Conservation (phyloP, 306 rosid genomes). For the Luffa aegyptiaca region DNA sequence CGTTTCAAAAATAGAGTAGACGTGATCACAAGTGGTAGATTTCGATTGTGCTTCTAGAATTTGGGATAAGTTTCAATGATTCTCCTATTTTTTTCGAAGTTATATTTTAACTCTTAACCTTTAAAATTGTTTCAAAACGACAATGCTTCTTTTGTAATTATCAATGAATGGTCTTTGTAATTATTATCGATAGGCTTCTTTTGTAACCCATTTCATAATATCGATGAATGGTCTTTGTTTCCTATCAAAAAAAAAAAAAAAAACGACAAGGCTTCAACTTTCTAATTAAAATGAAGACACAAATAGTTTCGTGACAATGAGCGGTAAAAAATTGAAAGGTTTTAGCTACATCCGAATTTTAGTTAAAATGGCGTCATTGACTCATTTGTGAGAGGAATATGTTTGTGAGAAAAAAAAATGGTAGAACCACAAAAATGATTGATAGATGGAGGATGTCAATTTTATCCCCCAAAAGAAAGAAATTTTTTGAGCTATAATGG, state of each 20-base stretch:
- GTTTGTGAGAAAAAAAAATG: not conserved
- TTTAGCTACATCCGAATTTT: not conserved
- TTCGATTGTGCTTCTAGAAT: not conserved
- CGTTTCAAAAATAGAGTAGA: not conserved
- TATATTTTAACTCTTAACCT: not conserved
- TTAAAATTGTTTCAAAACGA: not conserved
- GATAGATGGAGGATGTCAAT: not conserved
- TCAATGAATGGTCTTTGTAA: no score
- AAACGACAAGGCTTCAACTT: not conserved
- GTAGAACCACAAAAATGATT: not conserved
- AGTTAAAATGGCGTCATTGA: not conserved
- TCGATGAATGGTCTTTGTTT: no score
- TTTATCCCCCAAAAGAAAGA: not conserved
- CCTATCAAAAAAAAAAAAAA: no score
- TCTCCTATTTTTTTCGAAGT: not conserved
- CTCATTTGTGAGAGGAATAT: not conserved
- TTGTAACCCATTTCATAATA: no score
- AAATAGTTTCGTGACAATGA: not conserved
- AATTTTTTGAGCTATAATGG: not conserved
- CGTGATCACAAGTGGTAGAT: not conserved
- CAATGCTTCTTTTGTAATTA: no score
- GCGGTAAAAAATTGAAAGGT: not conserved
- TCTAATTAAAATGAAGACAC: not conserved
- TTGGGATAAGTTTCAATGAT: not conserved
- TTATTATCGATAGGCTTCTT: no score